Conservation (phyloP, 345 rosid genomes). For the Arabis alpina region DNA sequence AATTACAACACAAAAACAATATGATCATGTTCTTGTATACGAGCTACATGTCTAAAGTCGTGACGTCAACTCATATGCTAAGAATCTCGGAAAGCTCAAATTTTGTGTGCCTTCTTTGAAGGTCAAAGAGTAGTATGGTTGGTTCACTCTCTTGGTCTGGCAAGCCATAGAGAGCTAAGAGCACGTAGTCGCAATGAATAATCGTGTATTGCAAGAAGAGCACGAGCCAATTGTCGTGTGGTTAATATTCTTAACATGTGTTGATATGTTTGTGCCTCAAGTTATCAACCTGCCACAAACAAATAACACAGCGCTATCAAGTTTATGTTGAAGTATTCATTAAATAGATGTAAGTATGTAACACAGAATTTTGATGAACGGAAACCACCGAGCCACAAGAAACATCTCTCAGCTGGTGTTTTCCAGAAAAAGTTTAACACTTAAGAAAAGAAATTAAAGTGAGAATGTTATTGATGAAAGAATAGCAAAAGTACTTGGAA, state of each 20-base stretch:
- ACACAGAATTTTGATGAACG: conserved; percentile 84
- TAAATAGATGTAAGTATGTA: neutral
- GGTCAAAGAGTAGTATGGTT: conserved; percentile 14
- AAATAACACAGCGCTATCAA: conserved; percentile 3
- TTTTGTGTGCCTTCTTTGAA: conserved; percentile 34
- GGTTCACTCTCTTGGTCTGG: conserved; percentile 85
- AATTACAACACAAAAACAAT: conserved; percentile 23
- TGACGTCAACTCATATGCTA: conserved; percentile 30
- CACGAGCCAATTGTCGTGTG: conserved; percentile 90
- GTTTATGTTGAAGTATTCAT: neutral
- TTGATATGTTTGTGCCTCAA: conserved; percentile 85
- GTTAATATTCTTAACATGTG: conserved; percentile 86
- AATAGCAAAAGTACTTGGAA: too few relatives aligned
- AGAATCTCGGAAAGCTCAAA: conserved; percentile 20
- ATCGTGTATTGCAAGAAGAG: conserved; percentile 85
- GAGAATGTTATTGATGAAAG: too few relatives aligned
- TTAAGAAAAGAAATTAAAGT: too few relatives aligned
- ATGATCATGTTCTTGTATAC: conserved; percentile 26
- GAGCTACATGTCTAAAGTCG: conserved; percentile 25
- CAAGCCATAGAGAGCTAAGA: conserved; percentile 97
- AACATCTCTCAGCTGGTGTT: conserved; percentile 96
- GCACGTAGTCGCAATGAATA: conserved; percentile 88
- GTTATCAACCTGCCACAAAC: conserved; percentile 79
- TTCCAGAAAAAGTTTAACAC: too few relatives aligned
- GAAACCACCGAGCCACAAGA: conserved; percentile 94